These are phyloP conservation scores for Boletus coccyginus DNA, from an alignment of 768 basidiomycete genomes.

Conservation along the genomic window DNA sequence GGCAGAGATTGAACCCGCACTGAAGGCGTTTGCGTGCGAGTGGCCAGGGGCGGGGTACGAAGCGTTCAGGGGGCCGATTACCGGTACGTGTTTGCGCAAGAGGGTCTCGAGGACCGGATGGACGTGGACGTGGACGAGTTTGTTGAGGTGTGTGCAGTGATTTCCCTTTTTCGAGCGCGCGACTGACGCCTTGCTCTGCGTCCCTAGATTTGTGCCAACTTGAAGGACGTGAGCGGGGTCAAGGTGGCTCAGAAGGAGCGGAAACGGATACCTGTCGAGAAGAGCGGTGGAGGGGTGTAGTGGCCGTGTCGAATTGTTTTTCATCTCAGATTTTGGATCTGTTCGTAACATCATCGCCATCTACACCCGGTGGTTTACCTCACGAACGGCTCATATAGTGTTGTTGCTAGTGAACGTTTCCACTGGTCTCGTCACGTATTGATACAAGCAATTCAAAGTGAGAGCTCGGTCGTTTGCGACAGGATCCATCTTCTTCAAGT, in stretches of 20 bases:
- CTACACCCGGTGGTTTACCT: too few relatives aligned
- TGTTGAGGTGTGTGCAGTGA: constrained; percentile 54
- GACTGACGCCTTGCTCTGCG: not conserved
- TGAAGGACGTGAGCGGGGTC: constrained; percentile 58
- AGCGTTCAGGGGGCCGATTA: constrained; percentile 59
- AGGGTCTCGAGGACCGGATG: constrained; percentile 57
- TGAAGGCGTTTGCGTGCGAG: constrained; percentile 41
- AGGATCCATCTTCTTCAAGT: too few relatives aligned
- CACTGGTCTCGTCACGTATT: too few relatives aligned
- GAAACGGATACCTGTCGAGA: constrained; percentile 47
- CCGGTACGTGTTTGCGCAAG: constrained; percentile 72
- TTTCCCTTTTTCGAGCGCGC: constrained; percentile 32
- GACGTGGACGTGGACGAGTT: constrained; percentile 82
- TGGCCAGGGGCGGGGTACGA: constrained; percentile 50
- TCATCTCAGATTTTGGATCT: too few relatives aligned
- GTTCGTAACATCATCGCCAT: too few relatives aligned
- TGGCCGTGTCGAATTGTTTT: too few relatives aligned
- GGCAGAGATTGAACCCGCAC: constrained; percentile 38
- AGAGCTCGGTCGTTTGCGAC: too few relatives aligned
- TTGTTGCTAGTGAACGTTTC: too few relatives aligned
- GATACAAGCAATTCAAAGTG: too few relatives aligned
- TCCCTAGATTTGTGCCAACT: constrained; percentile 63
- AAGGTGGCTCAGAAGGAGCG: constrained; percentile 36
- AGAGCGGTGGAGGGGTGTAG: constrained; percentile 32
- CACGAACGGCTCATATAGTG: too few relatives aligned